Evolutionary conservation across 2,329 filamentous ascomycete genomes (phyloP), one percentile per base, ranked within the genome.

Genomic region (Arthrinium puccinioides): DNA sequence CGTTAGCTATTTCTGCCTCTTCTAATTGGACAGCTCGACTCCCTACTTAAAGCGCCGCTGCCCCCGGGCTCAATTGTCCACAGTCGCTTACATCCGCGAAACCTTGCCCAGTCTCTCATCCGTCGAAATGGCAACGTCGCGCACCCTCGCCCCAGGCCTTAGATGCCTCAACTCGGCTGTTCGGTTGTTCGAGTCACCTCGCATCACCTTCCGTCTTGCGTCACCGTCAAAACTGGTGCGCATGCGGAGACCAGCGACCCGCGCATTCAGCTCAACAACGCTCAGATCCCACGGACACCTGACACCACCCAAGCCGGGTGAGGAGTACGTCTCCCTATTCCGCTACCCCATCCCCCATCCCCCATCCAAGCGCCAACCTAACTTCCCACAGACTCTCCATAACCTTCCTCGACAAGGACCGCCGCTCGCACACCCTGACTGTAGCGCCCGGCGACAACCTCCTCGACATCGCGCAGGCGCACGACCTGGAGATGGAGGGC

Each of bases 401-500:
- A 19, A 94, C 89, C 0, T 96, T 97, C 59, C 75, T 88, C 7
- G 76, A 84, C 45, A 70, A 70, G 37, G 70, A 79, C 4, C 68
- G 78, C 34, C 87, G 84, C 44, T 78, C 85, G 49, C 70, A 69
- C 49, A 87, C 85, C 53, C 75, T 96, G 52, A 79, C 83, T 42
- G 90, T 96, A 8, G 70, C 78, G 11, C 79, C 84, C 51, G 92
- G 92, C 34, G 88, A 95, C 62, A 98, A 98, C 61, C 70, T 98
- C 37, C 73, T 98, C 38, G 90, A 97, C 55, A 90, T 98, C 54
- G 92, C 90, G 16, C 90, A 96, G 60, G 87, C 84, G 31, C 78
- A 97, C 61, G 90, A 97, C 55, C 69, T 98, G 28, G 92, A 98
- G 61, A 97, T 98, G 90, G 92, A 98, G 70, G 89, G 92, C 44